Conservation (phyloP, 202 grass and related monocot genomes). For the Panicum hallii region DNA sequence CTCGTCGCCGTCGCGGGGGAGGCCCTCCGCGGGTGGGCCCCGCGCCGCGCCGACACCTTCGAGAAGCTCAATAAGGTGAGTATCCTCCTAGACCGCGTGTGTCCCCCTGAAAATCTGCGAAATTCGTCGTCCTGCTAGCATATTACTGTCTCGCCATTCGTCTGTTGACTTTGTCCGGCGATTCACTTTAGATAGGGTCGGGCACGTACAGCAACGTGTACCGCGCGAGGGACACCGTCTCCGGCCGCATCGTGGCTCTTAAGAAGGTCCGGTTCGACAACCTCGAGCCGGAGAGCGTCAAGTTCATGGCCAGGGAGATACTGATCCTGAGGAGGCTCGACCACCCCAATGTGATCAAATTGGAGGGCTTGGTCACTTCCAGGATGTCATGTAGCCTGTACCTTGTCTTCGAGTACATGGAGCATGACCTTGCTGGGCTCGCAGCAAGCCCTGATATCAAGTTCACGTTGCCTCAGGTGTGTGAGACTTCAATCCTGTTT, state of each 20-base stretch:
- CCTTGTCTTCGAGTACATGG: constrained; percentile 93
- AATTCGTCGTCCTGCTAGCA: background rate
- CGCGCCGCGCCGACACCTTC: constrained; percentile 79
- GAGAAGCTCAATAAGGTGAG: constrained; percentile 89
- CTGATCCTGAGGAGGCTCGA: constrained; percentile 63
- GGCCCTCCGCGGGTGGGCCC: constrained; percentile 65
- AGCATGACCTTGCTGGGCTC: constrained; percentile 87
- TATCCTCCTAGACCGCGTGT: background rate
- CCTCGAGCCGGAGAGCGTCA: constrained; percentile 78
- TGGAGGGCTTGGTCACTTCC: constrained; percentile 82
- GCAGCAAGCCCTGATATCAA: constrained; percentile 58
- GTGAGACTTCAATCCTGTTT: constrained; percentile 11
- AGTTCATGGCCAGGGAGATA: constrained; percentile 95
- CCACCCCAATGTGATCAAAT: constrained; percentile 78
- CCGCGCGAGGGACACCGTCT: constrained; percentile 60
- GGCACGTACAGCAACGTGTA: constrained; percentile 95
- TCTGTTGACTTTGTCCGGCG: background rate
- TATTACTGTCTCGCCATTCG: constrained; percentile 20
- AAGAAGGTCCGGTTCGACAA: constrained; percentile 95
- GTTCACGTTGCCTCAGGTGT: constrained; percentile 84
- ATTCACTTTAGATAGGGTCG: constrained; percentile 77
- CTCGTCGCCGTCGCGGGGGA: constrained; percentile 81
- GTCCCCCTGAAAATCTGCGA: background rate
- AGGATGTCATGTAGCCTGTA: constrained; percentile 84
- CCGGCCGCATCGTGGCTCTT: constrained; percentile 68